A percentile compares a stretch with the other conserved stretches of the same genome.
These are phyloP conservation scores for Salix exigua DNA, from an alignment of 345 rosid genomes.

Conservation along the genomic window DNA sequence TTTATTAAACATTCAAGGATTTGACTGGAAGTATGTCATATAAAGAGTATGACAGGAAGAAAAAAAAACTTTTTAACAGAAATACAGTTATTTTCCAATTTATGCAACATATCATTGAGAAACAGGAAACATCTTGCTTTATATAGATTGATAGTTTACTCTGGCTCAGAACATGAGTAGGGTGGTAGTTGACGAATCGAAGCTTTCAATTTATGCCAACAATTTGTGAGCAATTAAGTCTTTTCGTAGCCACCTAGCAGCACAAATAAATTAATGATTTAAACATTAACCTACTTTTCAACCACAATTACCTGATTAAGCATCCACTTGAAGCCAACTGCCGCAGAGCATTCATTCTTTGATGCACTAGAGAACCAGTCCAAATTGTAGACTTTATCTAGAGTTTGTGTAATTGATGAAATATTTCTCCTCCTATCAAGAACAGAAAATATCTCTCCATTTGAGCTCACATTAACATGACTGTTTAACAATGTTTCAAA, in stretches of 20 bases:
- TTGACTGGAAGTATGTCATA: not conserved
- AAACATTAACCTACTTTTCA: not conserved
- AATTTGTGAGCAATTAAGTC: not conserved
- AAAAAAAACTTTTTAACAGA: not conserved
- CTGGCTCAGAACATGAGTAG: not conserved
- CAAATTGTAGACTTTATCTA: conserved; percentile 82
- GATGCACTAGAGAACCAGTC: conserved; percentile 90
- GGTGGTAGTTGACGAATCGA: not conserved
- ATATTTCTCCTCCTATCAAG: conserved; percentile 60
- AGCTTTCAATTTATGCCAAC: not conserved
- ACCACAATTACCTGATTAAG: conserved; percentile 70
- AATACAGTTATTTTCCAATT: not conserved
- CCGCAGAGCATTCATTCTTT: conserved; percentile 93
- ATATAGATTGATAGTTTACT: not conserved
- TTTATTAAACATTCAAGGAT: not conserved
- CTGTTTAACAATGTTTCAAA: conserved; percentile 93
- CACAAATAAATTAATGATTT: not conserved
- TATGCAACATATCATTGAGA: not conserved
- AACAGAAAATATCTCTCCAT: conserved; percentile 83
- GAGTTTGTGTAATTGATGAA: conserved; percentile 55
- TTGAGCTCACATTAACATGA: conserved; percentile 84
- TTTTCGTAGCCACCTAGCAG: conserved; percentile 1
- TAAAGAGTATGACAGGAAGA: not conserved
- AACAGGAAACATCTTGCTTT: not conserved
- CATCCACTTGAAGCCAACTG: conserved; percentile 99